Conservation (phyloP, 495 filamentous ascomycete genomes). For the Penicillium tannophilum region DNA sequence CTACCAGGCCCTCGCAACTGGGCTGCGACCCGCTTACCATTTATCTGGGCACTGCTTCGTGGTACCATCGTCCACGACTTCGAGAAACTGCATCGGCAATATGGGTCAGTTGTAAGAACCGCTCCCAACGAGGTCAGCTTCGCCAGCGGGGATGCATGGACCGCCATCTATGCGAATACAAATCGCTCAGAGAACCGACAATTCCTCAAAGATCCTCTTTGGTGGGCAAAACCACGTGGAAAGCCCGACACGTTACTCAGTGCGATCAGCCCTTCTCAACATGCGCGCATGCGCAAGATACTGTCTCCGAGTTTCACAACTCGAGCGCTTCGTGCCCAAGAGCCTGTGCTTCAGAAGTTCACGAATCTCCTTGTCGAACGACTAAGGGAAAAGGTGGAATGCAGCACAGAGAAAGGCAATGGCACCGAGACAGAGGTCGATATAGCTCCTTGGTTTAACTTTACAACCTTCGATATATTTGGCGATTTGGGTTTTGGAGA, state of each 20-base stretch:
- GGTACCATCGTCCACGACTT: constrained; percentile 5
- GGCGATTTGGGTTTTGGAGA: constrained; percentile 14
- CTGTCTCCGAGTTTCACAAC: neutral
- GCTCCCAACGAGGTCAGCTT: neutral
- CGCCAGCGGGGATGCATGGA: neutral
- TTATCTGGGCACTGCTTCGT: neutral
- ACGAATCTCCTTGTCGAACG: constrained; percentile 5
- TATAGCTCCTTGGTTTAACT: constrained; percentile 11
- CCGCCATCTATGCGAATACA: neutral
- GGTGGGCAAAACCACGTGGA: neutral
- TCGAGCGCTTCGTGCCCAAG: neutral
- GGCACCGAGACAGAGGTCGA: neutral
- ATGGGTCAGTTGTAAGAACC: neutral
- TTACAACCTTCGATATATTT: constrained; percentile 14
- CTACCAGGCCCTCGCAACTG: constrained; percentile 6
- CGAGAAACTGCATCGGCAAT: constrained; percentile 1
- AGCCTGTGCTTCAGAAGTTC: neutral
- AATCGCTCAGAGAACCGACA: neutral
- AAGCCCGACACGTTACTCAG: neutral
- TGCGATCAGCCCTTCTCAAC: neutral
- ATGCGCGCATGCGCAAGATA: neutral
- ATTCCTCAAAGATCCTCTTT: neutral
- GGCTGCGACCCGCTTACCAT: constrained; percentile 11
- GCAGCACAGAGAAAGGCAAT: neutral
- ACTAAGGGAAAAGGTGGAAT: neutral